Percentiles rank a stretch among this genome's conserved stretches.
Evolutionary conservation across 306 rosid genomes (phyloP).

Genomic region (Oemleria cerasiformis): DNA sequence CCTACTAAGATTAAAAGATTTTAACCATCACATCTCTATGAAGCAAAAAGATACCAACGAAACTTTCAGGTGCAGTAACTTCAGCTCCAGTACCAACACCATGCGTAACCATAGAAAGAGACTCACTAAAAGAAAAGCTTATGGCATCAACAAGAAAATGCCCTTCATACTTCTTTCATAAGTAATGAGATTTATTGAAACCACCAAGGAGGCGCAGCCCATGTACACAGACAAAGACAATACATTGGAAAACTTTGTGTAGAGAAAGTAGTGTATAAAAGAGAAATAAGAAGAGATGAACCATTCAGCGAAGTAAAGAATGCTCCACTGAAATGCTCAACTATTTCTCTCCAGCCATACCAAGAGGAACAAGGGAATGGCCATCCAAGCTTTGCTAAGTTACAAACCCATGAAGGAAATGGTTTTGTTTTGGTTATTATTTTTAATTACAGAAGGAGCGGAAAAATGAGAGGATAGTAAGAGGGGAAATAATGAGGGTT

Average conservation of each 20-base stretch:
- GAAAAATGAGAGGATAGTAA: background rate
- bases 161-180: background rate
- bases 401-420: too few species aligned
- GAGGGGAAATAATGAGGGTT: background rate
- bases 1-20: background rate
- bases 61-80: background rate
- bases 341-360: background rate
- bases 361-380: background rate
- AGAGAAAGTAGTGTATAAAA: background rate
- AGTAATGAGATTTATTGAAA: background rate
- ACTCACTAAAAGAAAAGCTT: background rate
- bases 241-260: background rate
- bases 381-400: background rate
- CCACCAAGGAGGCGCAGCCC: background rate
- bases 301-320: background rate
- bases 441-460: background rate
- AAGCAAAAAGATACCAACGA: background rate
- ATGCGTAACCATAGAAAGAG: background rate
- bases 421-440: background rate
- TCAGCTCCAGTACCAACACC: background rate
- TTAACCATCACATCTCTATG: background rate
- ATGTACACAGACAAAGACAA: background rate
- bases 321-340: background rate
- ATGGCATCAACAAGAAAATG: background rate
- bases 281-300: background rate